A percentile compares a stretch with the other conserved stretches of the same genome.
Evolutionary conservation across 2,329 filamentous ascomycete species (phyloP).

Genomic region (Conoideocrella luteorostrata): DNA sequence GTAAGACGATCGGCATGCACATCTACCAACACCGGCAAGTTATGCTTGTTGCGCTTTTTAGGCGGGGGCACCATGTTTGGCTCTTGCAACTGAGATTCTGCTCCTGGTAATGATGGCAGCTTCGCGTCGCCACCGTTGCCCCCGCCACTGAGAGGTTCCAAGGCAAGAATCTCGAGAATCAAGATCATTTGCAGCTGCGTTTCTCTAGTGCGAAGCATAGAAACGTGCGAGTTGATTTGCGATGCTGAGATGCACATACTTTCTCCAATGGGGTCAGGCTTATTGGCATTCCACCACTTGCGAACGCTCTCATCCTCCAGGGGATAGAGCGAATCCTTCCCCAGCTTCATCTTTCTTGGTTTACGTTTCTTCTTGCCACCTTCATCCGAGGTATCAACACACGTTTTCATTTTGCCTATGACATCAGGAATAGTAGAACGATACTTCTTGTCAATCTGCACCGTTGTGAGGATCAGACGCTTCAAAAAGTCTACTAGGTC

Average conservation of each 20-base stretch:
- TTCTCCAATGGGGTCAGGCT: slow-evolving; percentile 43
- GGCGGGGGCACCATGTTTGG: slow-evolving; percentile 21
- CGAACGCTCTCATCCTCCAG: slow-evolving; percentile 58
- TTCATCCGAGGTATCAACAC: slow-evolving; percentile 50
- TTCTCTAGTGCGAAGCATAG: slow-evolving; percentile 64
- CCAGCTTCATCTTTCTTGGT: slow-evolving; percentile 58
- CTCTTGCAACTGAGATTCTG: slow-evolving; percentile 21
- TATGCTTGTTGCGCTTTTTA: slow-evolving; percentile 57
- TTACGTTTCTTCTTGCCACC: slow-evolving; percentile 42
- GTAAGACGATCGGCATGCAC: slow-evolving; percentile 70
- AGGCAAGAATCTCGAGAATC: slow-evolving; percentile 67
- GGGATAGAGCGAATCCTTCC: slow-evolving; percentile 63
- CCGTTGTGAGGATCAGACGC: slow-evolving; percentile 57
- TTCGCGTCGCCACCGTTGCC: slow-evolving; percentile 38
- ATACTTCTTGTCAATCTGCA: slow-evolving; percentile 73
- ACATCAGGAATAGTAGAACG: slow-evolving; percentile 61
- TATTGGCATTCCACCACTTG: slow-evolving; percentile 62
- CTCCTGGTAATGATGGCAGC: slow-evolving; percentile 37
- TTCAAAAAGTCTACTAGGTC: slow-evolving; percentile 65
- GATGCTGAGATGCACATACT: slow-evolving; percentile 41
- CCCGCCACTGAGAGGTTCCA: slow-evolving; percentile 48
- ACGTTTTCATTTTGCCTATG: slow-evolving; percentile 49
- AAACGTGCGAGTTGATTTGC: slow-evolving; percentile 55
- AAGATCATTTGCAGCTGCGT: slow-evolving; percentile 76
- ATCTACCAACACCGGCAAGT: slow-evolving; percentile 61